These are phyloP conservation scores for Biscutella laevigata DNA, from an alignment of 441 rosid genomes.

Conservation along the genomic window DNA sequence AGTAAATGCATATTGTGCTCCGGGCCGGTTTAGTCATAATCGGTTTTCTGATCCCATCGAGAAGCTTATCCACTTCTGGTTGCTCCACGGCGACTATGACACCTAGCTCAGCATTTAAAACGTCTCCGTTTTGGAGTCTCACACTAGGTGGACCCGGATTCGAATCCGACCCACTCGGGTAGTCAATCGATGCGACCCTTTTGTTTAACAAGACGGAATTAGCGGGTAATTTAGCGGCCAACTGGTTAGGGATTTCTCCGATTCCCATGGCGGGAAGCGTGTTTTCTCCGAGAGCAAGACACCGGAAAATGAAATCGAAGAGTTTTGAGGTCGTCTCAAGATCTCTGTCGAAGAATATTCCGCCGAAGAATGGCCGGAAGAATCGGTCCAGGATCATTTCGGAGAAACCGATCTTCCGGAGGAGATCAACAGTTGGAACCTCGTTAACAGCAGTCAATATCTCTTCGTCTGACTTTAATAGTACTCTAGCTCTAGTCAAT, in stretches of 20 bases:
- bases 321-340: constrained; percentile 73
- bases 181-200: constrained; percentile 44
- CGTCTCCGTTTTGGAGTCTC: constrained; percentile 40
- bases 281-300: constrained; percentile 82
- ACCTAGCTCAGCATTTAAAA: constrained; percentile 48
- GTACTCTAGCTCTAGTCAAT: constrained; percentile 43
- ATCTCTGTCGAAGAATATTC: constrained; percentile 70
- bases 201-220: constrained; percentile 42
- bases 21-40: constrained; percentile 34
- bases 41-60: constrained; percentile 34
- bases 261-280: constrained; percentile 77
- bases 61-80: constrained; percentile 49
- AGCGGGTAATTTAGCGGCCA: constrained; percentile 48
- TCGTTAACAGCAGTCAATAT: constrained; percentile 37
- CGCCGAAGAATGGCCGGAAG: constrained; percentile 81
- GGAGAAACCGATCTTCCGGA: constrained; percentile 58
- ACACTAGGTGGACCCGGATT: constrained; percentile 29
- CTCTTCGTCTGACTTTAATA: constrained; percentile 48
- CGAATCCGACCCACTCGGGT: constrained; percentile 14
- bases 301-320: constrained; percentile 71
- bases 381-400: constrained; percentile 46
- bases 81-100: constrained; percentile 70
- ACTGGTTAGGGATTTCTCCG: constrained; percentile 59
- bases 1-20: constrained; percentile 67
- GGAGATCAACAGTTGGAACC: constrained; percentile 40